phyloP scores from a whole-genome alignment of 352 stramenopile genomes.

The Globisporangium polare region DNA sequence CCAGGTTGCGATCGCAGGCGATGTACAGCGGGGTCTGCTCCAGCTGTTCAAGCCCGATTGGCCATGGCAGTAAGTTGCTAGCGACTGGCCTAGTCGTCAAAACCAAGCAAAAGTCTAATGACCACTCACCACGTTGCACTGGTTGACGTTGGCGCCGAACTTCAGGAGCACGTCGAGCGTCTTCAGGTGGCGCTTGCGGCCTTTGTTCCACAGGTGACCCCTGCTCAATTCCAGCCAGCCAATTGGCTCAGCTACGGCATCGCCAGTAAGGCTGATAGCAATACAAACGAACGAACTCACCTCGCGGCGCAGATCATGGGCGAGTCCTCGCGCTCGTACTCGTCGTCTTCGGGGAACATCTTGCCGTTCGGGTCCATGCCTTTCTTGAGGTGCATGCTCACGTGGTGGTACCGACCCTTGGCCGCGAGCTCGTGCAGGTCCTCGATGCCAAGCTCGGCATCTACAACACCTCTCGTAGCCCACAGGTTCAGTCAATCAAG shows the following conservation, averaged over 20 bases:
- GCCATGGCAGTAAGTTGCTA: not conserved
- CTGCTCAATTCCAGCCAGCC: constrained; percentile 12
- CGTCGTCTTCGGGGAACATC: constrained; percentile 33
- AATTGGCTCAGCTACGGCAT: not conserved
- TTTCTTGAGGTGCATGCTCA: constrained; percentile 46
- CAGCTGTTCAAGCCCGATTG: constrained; percentile 22
- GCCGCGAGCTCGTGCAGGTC: constrained; percentile 49
- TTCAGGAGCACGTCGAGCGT: constrained; percentile 47
- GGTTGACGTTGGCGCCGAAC: constrained; percentile 54
- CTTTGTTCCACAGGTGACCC: constrained; percentile 39
- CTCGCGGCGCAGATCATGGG: constrained; percentile 58
- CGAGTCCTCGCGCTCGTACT: constrained; percentile 46
- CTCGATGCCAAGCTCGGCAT: constrained; percentile 47
- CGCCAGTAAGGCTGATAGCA: not conserved
- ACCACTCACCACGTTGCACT: constrained; percentile 37
- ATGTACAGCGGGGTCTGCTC: constrained; percentile 57
- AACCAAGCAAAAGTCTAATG: not conserved
- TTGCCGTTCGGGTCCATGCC: constrained; percentile 58
- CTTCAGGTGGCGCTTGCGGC: constrained; percentile 42
- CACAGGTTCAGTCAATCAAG: too few species aligned
- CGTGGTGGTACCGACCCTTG: constrained; percentile 32
- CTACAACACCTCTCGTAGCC: too few species aligned
- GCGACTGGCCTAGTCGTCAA: not conserved
- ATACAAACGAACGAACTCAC: constrained; percentile 12
- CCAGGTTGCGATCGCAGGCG: constrained; percentile 45